Percentiles rank a stretch among this genome's conserved stretches.
phyloP scores from a whole-genome alignment of 768 basidiomycete species.

The Suillus cothurnatus region DNA sequence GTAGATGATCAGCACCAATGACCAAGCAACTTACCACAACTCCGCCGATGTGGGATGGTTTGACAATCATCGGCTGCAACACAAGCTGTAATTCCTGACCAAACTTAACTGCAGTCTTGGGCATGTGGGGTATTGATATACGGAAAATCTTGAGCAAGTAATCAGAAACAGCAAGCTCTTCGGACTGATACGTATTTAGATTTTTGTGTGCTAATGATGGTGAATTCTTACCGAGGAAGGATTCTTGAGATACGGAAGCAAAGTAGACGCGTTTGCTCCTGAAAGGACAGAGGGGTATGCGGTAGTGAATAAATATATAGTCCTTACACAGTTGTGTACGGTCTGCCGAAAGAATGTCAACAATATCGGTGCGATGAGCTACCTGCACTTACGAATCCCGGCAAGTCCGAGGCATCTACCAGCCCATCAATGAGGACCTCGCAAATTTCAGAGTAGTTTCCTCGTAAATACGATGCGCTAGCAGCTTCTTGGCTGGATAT shows the following conservation, averaged over 20 bases:
- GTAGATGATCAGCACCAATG: conserved; percentile 3
- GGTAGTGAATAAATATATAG: conserved; percentile 79
- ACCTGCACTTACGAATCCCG: conserved; percentile 66
- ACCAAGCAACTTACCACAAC: conserved; percentile 50
- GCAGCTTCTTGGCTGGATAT: conserved; percentile 69
- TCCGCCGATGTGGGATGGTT: conserved; percentile 70
- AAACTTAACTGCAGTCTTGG: conserved; percentile 87
- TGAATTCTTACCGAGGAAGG: conserved; percentile 60
- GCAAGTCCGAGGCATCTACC: conserved; percentile 81
- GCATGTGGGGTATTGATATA: conserved; percentile 82
- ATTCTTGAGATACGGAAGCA: conserved; percentile 90
- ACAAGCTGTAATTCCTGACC: conserved; percentile 80
- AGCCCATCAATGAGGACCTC: conserved; percentile 85
- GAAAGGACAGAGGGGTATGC: conserved; percentile 88
- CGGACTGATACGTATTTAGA: conserved; percentile 47
- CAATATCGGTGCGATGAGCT: neutral
- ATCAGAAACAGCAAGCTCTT: conserved; percentile 84
- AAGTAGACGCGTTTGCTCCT: conserved; percentile 76
- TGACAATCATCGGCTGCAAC: conserved; percentile 90
- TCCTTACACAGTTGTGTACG: conserved; percentile 80
- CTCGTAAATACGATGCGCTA: conserved; percentile 55
- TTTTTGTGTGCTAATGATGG: neutral
- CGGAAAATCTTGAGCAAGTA: conserved; percentile 89
- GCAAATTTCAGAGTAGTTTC: conserved; percentile 79
- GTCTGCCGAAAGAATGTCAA: conserved; percentile 47